Evolutionary conservation across 148 eudicot species (phyloP).

Genomic region (Vaccinium macrocarpon): DNA sequence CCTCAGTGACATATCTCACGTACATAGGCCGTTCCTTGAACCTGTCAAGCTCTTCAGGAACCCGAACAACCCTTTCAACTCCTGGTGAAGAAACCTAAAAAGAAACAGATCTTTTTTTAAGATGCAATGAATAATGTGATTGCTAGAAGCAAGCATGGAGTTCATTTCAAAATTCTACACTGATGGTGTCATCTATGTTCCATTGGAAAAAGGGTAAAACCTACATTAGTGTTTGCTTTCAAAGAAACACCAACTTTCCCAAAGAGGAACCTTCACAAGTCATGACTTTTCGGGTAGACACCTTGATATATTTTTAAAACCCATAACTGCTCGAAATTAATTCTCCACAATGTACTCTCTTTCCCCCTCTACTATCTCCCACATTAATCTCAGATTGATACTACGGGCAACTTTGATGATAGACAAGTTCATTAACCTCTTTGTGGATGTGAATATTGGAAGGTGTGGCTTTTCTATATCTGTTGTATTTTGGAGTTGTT

Average conservation of each 20-base stretch:
- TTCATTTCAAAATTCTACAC: not conserved
- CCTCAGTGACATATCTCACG: slow-evolving; percentile 53
- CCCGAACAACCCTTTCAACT: slow-evolving; percentile 65
- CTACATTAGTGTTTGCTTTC: not conserved
- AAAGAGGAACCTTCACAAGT: not conserved
- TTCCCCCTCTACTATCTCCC: not conserved
- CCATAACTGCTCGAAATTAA: not conserved
- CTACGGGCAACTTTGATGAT: not conserved
- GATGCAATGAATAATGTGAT: not conserved
- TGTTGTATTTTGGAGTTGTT: not conserved
- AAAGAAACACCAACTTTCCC: not conserved
- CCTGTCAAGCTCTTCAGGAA: slow-evolving; percentile 81
- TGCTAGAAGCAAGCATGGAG: not conserved
- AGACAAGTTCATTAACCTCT: not conserved
- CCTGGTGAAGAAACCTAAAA: slow-evolving; percentile 91
- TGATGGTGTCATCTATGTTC: not conserved
- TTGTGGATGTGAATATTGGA: not conserved
- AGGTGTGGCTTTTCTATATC: not conserved
- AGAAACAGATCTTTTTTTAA: slow-evolving; percentile 8
- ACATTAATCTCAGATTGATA: not conserved
- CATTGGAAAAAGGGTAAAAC: not conserved
- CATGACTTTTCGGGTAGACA: not conserved
- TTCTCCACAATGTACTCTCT: not conserved
- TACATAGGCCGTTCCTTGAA: slow-evolving; percentile 75
- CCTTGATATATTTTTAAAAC: not conserved